Evolutionary conservation across 176 grass and related monocot genomes (phyloP).

Genomic region (Oryza nivara): DNA sequence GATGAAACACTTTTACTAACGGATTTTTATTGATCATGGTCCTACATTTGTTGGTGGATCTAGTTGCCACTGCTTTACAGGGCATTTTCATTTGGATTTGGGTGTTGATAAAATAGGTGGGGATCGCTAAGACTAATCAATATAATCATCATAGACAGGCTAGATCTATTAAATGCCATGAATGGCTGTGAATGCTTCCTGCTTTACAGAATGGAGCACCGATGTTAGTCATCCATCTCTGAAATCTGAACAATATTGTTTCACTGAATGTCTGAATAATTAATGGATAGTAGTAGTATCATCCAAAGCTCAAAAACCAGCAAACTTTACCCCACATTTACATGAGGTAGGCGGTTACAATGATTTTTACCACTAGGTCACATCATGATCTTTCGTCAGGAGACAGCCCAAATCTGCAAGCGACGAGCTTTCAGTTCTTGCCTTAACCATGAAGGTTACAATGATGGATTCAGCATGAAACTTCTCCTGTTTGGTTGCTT

Average conservation of each 20-base stretch:
- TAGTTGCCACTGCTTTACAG: slow-evolving; percentile 35
- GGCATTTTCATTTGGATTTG: slow-evolving; percentile 23
- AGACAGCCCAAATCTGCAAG: slow-evolving; percentile 44
- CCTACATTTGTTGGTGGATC: slow-evolving; percentile 54
- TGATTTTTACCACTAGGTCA: slow-evolving; percentile 9
- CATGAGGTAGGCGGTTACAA: neutral
- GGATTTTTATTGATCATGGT: slow-evolving; percentile 7
- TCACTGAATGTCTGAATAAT: neutral
- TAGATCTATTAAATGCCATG: slow-evolving; percentile 32
- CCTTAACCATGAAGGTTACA: slow-evolving; percentile 50
- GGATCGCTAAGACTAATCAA: neutral
- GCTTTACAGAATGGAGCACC: slow-evolving; percentile 40
- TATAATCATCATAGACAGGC: slow-evolving; percentile 16
- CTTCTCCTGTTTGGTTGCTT: neutral
- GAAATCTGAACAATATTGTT: neutral
- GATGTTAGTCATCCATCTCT: neutral
- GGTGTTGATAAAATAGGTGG: slow-evolving; percentile 31
- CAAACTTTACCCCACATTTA: slow-evolving; percentile 8
- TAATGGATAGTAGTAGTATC: neutral
- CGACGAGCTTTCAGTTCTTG: slow-evolving; percentile 1
- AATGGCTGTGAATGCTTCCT: slow-evolving; percentile 13
- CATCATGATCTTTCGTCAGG: slow-evolving; percentile 14
- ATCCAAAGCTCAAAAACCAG: neutral
- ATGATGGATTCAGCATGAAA: slow-evolving; percentile 6
- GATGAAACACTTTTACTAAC: neutral